phyloP scores from a whole-genome alignment of 1,139 yeast species.

The Debaryomyces sp. region DNA sequence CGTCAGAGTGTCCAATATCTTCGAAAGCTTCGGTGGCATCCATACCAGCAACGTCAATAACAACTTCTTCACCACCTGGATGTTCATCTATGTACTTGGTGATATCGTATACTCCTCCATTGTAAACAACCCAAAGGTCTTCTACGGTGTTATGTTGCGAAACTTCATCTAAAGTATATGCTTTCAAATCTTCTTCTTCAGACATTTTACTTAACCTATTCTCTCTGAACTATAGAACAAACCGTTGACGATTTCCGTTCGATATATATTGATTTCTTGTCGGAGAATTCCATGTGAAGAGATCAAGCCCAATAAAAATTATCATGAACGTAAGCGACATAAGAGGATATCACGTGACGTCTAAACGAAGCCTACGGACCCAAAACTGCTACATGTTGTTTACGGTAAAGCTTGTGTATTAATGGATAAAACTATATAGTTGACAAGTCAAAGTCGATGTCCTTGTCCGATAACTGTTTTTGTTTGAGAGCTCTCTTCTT shows the following conservation, averaged over 20 bases:
- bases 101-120: conserved; percentile 89
- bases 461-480: conserved; percentile 51
- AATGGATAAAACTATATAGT: conserved; percentile 8
- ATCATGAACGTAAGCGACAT: conserved; percentile 2
- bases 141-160: conserved; percentile 74
- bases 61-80: conserved; percentile 96
- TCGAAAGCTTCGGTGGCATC: conserved; percentile 96
- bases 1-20: conserved; percentile 97
- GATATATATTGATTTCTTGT: background rate
- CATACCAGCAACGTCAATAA: conserved; percentile 85
- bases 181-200: conserved; percentile 25
- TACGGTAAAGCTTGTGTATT: background rate
- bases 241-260: background rate
- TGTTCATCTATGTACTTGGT: conserved; percentile 89
- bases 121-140: conserved; percentile 88
- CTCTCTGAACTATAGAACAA: background rate
- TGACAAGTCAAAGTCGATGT: conserved; percentile 52
- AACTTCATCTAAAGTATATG: conserved; percentile 61
- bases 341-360: background rate
- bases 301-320: conserved; percentile 3
- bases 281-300: conserved; percentile 4
- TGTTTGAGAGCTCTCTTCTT: conserved; percentile 45
- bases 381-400: background rate
- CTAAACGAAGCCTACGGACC: background rate
- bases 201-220: background rate